Percentiles rank a stretch among this genome's conserved stretches.
phyloP scores from a whole-genome alignment of 108 stramenopile species.

The Fistulifera pelliculosa region DNA sequence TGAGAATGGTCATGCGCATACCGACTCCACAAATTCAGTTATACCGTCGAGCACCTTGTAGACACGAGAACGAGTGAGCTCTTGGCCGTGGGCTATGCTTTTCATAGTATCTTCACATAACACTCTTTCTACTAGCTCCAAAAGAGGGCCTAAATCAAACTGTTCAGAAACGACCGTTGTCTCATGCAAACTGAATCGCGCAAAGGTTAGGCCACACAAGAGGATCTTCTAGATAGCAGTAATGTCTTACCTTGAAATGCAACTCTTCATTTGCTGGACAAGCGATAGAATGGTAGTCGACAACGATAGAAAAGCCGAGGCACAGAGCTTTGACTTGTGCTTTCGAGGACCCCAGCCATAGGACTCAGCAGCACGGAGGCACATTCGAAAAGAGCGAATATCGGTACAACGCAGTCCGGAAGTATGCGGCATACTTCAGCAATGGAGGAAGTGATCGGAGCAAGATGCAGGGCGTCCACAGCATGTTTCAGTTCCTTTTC shows the following conservation, averaged over 20 bases:
- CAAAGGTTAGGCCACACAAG: too few relatives aligned
- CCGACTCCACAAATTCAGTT: too few relatives aligned
- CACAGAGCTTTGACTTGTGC: conserved; percentile 39
- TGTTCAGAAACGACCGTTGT: too few relatives aligned
- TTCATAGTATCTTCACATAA: too few relatives aligned
- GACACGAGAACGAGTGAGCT: too few relatives aligned
- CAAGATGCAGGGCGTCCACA: not conserved
- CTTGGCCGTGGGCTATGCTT: too few relatives aligned
- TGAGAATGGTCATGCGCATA: too few relatives aligned
- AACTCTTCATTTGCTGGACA: conserved; percentile 32
- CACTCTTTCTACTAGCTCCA: too few relatives aligned
- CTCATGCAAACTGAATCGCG: too few relatives aligned
- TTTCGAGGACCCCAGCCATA: conserved; percentile 81
- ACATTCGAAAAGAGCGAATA: conserved; percentile 58
- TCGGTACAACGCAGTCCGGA: conserved; percentile 43
- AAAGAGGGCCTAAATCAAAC: too few relatives aligned
- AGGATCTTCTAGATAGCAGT: conserved; percentile 3
- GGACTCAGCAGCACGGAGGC: conserved; percentile 29
- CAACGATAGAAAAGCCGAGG: conserved; percentile 40
- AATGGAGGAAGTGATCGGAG: conserved; percentile 10
- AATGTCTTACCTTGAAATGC: conserved; percentile 15
- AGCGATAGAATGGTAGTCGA: conserved; percentile 27
- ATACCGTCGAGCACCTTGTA: too few relatives aligned
- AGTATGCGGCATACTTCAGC: conserved; percentile 31
- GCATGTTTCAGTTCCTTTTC: conserved; percentile 2